Evolutionary conservation across 108 stramenopile species (phyloP).

Genomic region (Stephanodiscus triporus): DNA sequence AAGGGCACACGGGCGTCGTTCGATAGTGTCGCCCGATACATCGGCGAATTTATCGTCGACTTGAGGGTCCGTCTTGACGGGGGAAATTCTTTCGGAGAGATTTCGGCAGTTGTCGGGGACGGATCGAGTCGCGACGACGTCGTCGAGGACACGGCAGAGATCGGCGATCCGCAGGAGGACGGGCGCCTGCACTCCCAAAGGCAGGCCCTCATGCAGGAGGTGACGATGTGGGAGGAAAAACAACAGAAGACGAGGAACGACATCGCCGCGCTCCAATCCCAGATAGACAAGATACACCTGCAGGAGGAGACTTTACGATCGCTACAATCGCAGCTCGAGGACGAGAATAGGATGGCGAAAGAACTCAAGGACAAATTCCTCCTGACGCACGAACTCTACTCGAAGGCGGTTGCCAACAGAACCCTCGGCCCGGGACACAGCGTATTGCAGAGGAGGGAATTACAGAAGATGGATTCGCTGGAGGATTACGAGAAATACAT

Average conservation of each 20-base stretch:
- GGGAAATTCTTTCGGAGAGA: too few species aligned
- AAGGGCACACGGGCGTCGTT: too few species aligned
- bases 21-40: too few species aligned
- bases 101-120: too few species aligned
- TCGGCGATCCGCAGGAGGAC: background rate
- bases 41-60: too few species aligned
- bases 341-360: background rate
- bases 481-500: slow-evolving; percentile 29
- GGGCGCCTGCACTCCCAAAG: background rate
- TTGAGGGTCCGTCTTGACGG: too few species aligned
- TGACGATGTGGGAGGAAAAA: background rate
- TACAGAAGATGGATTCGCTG: slow-evolving; percentile 20
- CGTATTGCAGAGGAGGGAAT: background rate
- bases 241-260: background rate
- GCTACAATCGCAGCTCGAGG: background rate
- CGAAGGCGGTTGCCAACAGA: background rate
- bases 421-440: background rate
- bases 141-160: too few species aligned
- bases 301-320: background rate
- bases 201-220: background rate
- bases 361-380: background rate
- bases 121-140: background rate
- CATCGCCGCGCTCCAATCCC: background rate
- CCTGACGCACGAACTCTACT: background rate
- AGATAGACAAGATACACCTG: background rate